Evolutionary conservation across 306 rosid genomes (phyloP).

Genomic region (Malus asiatica): DNA sequence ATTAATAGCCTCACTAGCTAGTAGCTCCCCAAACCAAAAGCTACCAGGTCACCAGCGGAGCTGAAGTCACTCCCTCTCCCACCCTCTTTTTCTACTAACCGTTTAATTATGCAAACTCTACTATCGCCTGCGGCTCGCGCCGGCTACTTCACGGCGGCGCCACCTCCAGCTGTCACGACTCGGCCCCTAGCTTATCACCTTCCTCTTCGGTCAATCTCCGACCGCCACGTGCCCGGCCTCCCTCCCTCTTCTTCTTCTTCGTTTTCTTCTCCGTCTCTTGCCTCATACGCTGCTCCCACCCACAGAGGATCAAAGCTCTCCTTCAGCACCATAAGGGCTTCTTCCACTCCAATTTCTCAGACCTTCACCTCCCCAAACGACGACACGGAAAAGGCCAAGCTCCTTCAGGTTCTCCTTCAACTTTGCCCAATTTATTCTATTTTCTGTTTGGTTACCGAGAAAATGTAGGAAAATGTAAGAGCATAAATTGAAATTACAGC

Average conservation of each 20-base stretch:
- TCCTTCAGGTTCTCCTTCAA: slow-evolving; percentile 55
- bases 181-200: slow-evolving; percentile 16
- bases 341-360: slow-evolving; percentile 47
- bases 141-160: slow-evolving; percentile 33
- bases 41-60: not conserved
- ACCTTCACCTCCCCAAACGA: slow-evolving; percentile 34
- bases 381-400: slow-evolving; percentile 68
- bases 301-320: slow-evolving; percentile 27
- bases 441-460: not conserved
- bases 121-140: slow-evolving; percentile 48
- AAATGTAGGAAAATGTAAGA: not conserved
- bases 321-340: slow-evolving; percentile 23
- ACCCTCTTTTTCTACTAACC: not conserved
- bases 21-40: not conserved
- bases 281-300: slow-evolving; percentile 14
- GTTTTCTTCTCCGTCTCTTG: not conserved
- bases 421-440: not conserved
- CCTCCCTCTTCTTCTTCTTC: slow-evolving; percentile 6
- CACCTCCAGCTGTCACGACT: slow-evolving; percentile 4
- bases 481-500: not conserved
- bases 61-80: not conserved
- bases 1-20: not conserved
- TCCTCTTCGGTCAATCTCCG: slow-evolving; percentile 16
- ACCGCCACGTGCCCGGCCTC: slow-evolving; percentile 15
- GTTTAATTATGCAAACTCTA: slow-evolving; percentile 55